Evolutionary conservation across 352 stramenopile genomes (phyloP), one percentile per base, ranked within the genome.

Genomic region (Phytopythium montanum): DNA sequence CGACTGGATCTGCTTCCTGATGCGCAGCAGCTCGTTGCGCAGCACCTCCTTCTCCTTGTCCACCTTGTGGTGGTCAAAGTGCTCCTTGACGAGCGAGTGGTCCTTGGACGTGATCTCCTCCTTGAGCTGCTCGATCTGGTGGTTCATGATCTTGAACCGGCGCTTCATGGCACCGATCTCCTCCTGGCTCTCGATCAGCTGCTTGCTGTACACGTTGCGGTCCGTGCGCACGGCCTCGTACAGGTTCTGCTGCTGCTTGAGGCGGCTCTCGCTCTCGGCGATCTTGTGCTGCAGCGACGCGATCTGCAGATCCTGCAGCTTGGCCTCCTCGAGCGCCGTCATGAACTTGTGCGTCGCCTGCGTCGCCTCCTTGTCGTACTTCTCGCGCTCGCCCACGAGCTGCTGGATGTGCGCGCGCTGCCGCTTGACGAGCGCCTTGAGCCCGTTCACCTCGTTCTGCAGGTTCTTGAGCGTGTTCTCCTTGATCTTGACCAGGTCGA

Each of bases 181-280:
- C 28, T 96, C 87, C 58, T 97, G 85, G n/a, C 70, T 80, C 65
- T 98, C 93, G 46, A 97, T 94, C 33, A 99, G 69, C 52, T 97
- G 91, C 67, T 98, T 98, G 60, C 75, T 88, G 74, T 97, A 97
- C 52, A 97, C 57, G 60, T 98, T 98, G 6, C 88, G 77, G 57
- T 99, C 95, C 36, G 78, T 82, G 38, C 90, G 88, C 10, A 98
- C 89, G 14, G 69, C 75, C 54, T 99, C 95, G 69, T 98, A 98
- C 26, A 98, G 61, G 60, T 97, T 92, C 69, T 98, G 87, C 66
- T 98, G 93, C 70, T 98, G 89, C 73, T 98, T 98, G 34, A 98
- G 54, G 0, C 76, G 70, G 48, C 69, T 83, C 48, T 90, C 83
- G 50, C 80, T 85, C 59, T 90, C 83, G 7, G 79, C 67, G 39